Percentiles rank a stretch among this genome's conserved stretches.
These are phyloP conservation scores for Debaryomyces hansenii DNA, from an alignment of 805 yeast species.

Conservation along the genomic window DNA sequence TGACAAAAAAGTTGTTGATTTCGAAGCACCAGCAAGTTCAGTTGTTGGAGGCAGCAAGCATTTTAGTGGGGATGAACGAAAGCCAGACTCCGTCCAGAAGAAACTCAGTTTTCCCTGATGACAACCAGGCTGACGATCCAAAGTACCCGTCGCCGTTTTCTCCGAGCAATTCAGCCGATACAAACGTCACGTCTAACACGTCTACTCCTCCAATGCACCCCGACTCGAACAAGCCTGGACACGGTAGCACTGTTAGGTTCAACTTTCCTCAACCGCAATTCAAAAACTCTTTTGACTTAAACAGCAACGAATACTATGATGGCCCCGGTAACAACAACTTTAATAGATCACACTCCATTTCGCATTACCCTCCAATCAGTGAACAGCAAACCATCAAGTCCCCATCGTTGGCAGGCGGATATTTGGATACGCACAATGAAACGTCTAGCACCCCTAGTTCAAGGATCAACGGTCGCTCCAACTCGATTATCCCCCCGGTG, in stretches of 20 bases:
- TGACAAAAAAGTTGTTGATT: slow-evolving; percentile 74
- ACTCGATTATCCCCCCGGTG: slow-evolving; percentile 10
- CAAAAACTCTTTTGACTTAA: slow-evolving; percentile 7
- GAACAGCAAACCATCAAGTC: slow-evolving; percentile 6
- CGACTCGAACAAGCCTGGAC: slow-evolving; percentile 3
- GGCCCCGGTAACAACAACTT: neutral
- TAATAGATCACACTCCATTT: slow-evolving; percentile 41
- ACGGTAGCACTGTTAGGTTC: neutral
- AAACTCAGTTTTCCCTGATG: slow-evolving; percentile 10
- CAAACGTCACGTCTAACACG: slow-evolving; percentile 8
- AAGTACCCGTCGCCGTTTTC: slow-evolving; percentile 14
- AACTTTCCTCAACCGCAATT: slow-evolving; percentile 5
- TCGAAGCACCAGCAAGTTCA: slow-evolving; percentile 91
- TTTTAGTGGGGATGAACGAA: slow-evolving; percentile 73
- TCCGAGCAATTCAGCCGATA: slow-evolving; percentile 10
- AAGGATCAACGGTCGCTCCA: slow-evolving; percentile 6
- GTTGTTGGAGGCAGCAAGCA: slow-evolving; percentile 73
- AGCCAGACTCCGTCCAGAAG: slow-evolving; percentile 5
- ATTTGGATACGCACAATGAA: slow-evolving; percentile 23
- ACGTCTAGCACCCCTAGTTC: neutral
- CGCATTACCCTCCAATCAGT: slow-evolving; percentile 46
- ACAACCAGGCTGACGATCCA: slow-evolving; percentile 7
- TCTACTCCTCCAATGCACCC: slow-evolving; percentile 13
- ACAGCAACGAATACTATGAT: neutral
- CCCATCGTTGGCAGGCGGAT: slow-evolving; percentile 27